These are phyloP conservation scores for Acephala macrosclerotiorum DNA, from an alignment of 2,329 filamentous ascomycete species.

Conservation along the genomic window DNA sequence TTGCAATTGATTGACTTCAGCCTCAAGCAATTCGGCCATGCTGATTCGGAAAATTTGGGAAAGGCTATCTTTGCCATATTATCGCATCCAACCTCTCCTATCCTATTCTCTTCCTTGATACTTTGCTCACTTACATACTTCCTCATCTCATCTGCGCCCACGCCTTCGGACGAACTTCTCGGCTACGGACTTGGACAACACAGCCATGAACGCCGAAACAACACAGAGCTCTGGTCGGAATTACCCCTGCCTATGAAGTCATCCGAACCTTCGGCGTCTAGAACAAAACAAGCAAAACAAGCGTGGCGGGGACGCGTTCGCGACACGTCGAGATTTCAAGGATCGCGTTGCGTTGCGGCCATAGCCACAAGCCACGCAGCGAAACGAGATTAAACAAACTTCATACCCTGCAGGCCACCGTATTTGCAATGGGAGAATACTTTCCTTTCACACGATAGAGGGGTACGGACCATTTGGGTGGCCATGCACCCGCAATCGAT, in stretches of 20 bases:
- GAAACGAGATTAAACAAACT: neutral
- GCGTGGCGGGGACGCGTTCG: neutral
- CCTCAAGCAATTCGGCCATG: neutral
- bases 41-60: no score
- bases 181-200: neutral
- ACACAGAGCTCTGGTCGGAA: neutral
- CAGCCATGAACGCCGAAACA: neutral
- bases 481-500: slow-evolving; percentile 3
- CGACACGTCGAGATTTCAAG: neutral
- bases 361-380: neutral
- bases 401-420: neutral
- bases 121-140: neutral
- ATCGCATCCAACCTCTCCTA: neutral
- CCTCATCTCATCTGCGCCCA: neutral
- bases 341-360: neutral
- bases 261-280: neutral
- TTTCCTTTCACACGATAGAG: no score
- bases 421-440: no score
- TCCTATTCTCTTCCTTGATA: no score
- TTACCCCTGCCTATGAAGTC: neutral
- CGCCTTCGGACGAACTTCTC: neutral
- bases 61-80: no score
- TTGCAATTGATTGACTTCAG: neutral
- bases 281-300: slow-evolving; percentile 4
- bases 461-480: neutral